Conservation (phyloP, 371 early-diverging fungal species). For the Circinella umbellata region DNA sequence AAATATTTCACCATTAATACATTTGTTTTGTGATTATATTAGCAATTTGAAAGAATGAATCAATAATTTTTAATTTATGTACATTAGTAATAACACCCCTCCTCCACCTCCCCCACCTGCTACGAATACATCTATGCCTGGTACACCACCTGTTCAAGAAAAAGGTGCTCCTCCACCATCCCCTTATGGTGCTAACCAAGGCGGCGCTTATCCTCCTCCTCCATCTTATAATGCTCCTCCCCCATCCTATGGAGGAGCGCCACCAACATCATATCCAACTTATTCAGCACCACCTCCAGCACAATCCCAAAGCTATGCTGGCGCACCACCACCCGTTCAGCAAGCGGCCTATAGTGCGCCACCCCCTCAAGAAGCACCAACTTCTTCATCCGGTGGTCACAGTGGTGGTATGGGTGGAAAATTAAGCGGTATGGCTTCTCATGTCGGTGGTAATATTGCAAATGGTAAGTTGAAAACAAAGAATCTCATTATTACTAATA, state of each 20-base stretch:
- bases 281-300: slow-evolving; percentile 25
- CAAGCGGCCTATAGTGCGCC: neutral
- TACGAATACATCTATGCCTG: slow-evolving; percentile 5
- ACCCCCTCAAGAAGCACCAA: slow-evolving; percentile 12
- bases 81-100: slow-evolving; percentile 3
- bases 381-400: neutral
- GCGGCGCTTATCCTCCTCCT: slow-evolving; percentile 19
- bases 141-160: slow-evolving; percentile 16
- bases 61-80: neutral
- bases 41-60: too few relatives aligned
- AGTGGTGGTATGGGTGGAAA: slow-evolving; percentile 9
- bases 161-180: slow-evolving; percentile 7
- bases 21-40: neutral
- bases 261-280: slow-evolving; percentile 13
- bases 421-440: neutral
- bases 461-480: neutral
- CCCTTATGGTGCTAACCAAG: slow-evolving; percentile 12
- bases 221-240: slow-evolving; percentile 7
- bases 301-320: neutral
- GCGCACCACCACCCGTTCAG: slow-evolving; percentile 10
- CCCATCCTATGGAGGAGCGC: slow-evolving; percentile 5
- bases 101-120: slow-evolving; percentile 23
- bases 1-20: neutral
- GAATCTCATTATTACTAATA: too few relatives aligned
- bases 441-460: neutral